Base-by-base conservation (phyloP, 345 rosid genomes). In the Bretschneidera sinensis region DNA sequence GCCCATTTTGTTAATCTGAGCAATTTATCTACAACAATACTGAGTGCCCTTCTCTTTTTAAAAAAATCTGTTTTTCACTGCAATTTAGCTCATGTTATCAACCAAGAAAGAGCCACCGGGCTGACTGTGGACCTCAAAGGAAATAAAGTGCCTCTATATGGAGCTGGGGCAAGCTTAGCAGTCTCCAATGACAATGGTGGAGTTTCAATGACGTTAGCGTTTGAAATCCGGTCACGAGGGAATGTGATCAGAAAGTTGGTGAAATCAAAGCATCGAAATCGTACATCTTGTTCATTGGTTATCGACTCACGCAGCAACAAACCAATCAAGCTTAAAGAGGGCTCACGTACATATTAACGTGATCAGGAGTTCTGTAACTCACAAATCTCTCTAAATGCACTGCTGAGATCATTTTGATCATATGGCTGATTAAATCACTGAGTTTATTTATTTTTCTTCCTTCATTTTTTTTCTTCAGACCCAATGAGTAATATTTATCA, bases 181-280 rank as follows among this genome's bases (percentile, higher is more conserved):
- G 65, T 34, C 3, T 72, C 84, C 0, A 74, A 85, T 39, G 61
- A 71, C 57, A 76, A 65, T 0, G 65, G 74, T 13, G 78, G 65
- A 61, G 76, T 86, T 78, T 88, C 91, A 0, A 56, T 91, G 79
- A 76, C 59, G 33, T 57, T 91, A 52, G 73, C 74, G 63, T 84
- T 91, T 69, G 91, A 81, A 49, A 64, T 91, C 24, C 58, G 63
- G 63, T 82, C 91, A 0, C 65, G 72, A 64, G 95, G 96, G 51
- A 78, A 88, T 64, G 91, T 91, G 53, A 87, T 91, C 11, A 94
- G 97, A 43, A 84, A 83, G 74, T 57, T 91, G 55, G 88, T 88
- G 28, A 81, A 78, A 61, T 81, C 94, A 0, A 81, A 67, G 70
- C 86, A 88, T 65, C 43, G 74, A 63, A 78, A 67, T 50, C 73